phyloP scores from a whole-genome alignment of 2,329 filamentous ascomycete species.

The Fusarium transvaalense region DNA sequence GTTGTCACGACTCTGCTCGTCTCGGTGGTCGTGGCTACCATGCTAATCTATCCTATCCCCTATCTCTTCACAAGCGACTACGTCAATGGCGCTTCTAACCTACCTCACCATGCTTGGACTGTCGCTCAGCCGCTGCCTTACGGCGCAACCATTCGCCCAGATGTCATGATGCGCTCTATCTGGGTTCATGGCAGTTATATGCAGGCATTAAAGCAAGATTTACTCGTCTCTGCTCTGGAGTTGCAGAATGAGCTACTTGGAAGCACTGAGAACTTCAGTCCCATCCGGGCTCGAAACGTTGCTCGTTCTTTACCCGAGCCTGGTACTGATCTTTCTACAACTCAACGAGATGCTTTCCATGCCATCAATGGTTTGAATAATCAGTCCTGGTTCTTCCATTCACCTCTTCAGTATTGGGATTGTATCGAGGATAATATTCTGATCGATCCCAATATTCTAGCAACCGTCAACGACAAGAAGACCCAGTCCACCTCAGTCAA shows the following conservation, averaged over 20 bases:
- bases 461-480: conserved; percentile 76
- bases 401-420: conserved; percentile 85
- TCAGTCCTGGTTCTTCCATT: conserved; percentile 82
- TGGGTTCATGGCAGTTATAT: conserved; percentile 88
- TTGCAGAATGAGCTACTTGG: conserved; percentile 79
- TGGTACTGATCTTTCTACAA: conserved; percentile 55
- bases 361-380: conserved; percentile 71
- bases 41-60: conserved; percentile 79
- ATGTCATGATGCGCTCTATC: conserved; percentile 84
- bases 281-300: conserved; percentile 54
- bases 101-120: conserved; percentile 86
- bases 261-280: conserved; percentile 67
- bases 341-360: conserved; percentile 68
- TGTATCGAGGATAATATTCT: conserved; percentile 71
- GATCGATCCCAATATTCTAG: conserved; percentile 71
- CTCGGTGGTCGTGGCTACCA: conserved; percentile 77
- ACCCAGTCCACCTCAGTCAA: conserved; percentile 75
- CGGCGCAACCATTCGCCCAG: conserved; percentile 64
- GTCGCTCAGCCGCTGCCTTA: conserved; percentile 74
- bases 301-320: conserved; percentile 48
- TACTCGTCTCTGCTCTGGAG: conserved; percentile 74
- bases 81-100: conserved; percentile 75
- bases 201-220: conserved; percentile 74
- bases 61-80: conserved; percentile 81
- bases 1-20: conserved; percentile 80